phyloP scores from a whole-genome alignment of 2,329 filamentous ascomycete species.

The Dactylellina cionopaga region DNA sequence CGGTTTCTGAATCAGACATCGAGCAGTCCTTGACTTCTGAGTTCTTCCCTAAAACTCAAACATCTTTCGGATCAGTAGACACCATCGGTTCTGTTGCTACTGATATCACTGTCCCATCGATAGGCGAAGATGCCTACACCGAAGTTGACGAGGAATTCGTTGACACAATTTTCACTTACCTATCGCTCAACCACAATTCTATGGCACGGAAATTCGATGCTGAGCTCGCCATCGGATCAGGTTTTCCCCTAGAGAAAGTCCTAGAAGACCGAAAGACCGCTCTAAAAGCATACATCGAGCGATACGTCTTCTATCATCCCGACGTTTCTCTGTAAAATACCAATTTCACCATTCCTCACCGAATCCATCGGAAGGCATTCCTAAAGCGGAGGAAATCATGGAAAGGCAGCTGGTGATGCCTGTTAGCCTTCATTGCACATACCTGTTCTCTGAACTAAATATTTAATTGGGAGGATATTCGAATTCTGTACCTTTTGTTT shows the following conservation, averaged over 20 bases:
- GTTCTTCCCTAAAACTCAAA: conserved; percentile 39
- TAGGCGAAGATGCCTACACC: conserved; percentile 44
- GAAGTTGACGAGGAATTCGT: conserved; percentile 49
- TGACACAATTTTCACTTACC: conserved; percentile 45
- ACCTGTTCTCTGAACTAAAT: conserved; percentile 22
- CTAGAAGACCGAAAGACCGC: conserved; percentile 37
- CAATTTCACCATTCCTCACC: not conserved
- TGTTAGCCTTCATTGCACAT: conserved; percentile 46
- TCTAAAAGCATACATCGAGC: conserved; percentile 47
- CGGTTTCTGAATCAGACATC: conserved; percentile 24
- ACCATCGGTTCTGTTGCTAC: conserved; percentile 27
- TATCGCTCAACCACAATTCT: conserved; percentile 46
- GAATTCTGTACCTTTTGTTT: conserved; percentile 1
- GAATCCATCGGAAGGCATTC: not conserved
- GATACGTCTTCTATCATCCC: conserved; percentile 47
- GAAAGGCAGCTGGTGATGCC: conserved; percentile 36
- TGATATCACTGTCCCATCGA: conserved; percentile 40
- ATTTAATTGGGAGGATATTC: conserved; percentile 43
- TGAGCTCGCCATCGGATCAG: conserved; percentile 46
- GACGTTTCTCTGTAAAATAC: conserved; percentile 30
- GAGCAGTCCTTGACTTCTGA: conserved; percentile 15
- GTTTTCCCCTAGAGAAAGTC: conserved; percentile 44
- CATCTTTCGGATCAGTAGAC: conserved; percentile 38
- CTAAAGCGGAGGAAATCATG: not conserved
- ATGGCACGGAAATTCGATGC: conserved; percentile 50